Evolutionary conservation across 495 filamentous ascomycete species (phyloP), one percentile per base, ranked within the genome.

Genomic region (Aspergillus homomorphus): DNA sequence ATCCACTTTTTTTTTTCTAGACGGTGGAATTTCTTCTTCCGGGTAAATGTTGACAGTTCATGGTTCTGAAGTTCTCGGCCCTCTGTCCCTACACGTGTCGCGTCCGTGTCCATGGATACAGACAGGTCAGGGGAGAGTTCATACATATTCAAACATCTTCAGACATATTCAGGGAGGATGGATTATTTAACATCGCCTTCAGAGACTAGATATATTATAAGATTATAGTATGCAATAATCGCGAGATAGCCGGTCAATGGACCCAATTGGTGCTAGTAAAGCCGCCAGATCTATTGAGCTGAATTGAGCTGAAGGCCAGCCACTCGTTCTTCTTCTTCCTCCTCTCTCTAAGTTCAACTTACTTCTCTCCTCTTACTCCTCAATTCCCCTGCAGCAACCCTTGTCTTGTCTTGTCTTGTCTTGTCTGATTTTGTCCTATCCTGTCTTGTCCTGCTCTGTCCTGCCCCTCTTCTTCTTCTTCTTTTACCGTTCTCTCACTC

Each of bases 41-140:
- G 56, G 49, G 21, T 12, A 51, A 52, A 45, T 58, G 33, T 50
- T 50, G 46, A 50, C 46, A 24, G 46, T 50, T 50, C 15, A 16
- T 24, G 8, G n/a, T 24, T 24, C 23, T n/a, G n/a, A n/a, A n/a
- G n/a, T n/a, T n/a, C n/a, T n/a, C n/a, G n/a, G n/a, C n/a, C n/a
- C n/a, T n/a, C 26, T 4, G 26, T 30, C 26, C 21, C 48, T 51
- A 51, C 48, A 51, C 48, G 48, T 51, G 48, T 51, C 48, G 48
- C 12, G 22, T 38, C 33, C 33, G 33, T 38, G 33, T 38, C 33
- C 33, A 38, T 38, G 33, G 33, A 38, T 38, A 38, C 33, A 38
- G 7, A 9, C 10, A 5, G 8, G 33, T 38, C 33, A 38, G 26
- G 26, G 26, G n/a, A n/a, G n/a, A n/a, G n/a, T n/a, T n/a, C n/a